These are phyloP conservation scores for Trypanosoma brucei DNA, from an alignment of 208 protist species.

Conservation along the genomic window DNA sequence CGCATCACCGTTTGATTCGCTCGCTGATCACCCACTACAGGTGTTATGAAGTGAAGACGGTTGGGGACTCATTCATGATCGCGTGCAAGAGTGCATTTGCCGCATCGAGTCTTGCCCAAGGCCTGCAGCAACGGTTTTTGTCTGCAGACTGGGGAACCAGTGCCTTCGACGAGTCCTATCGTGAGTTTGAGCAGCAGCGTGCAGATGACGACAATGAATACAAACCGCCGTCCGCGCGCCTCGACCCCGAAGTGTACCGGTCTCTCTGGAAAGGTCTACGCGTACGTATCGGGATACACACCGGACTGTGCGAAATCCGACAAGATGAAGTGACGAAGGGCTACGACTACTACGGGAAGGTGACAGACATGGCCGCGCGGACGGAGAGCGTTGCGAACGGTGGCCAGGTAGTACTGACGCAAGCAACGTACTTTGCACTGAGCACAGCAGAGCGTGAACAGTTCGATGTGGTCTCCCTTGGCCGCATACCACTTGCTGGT, in stretches of 20 bases:
- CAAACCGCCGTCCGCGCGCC: too few relatives aligned
- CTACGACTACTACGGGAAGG: not conserved
- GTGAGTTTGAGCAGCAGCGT: constrained; percentile 1
- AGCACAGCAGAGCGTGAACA: not conserved
- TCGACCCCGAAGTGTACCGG: not conserved
- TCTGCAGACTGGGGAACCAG: constrained; percentile 35
- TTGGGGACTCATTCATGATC: not conserved
- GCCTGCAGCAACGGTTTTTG: constrained; percentile 14
- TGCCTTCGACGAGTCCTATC: constrained; percentile 36
- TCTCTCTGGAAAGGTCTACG: not conserved
- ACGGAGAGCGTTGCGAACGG: not conserved
- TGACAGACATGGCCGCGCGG: not conserved
- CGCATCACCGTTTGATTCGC: constrained; percentile 58
- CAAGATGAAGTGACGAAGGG: not conserved
- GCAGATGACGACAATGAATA: not conserved
- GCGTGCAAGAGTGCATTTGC: constrained; percentile 27
- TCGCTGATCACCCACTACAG: constrained; percentile 39
- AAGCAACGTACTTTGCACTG: not conserved
- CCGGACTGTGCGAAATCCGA: not conserved
- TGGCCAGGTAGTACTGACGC: not conserved
- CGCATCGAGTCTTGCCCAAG: not conserved
- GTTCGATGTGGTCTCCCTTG: not conserved
- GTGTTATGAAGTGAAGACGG: constrained; percentile 7
- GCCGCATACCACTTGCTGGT: not conserved
- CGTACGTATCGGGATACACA: not conserved